These are phyloP conservation scores for Cladosporium austrohemisphaericum DNA, from an alignment of 2,329 filamentous ascomycete genomes.

Conservation along the genomic window DNA sequence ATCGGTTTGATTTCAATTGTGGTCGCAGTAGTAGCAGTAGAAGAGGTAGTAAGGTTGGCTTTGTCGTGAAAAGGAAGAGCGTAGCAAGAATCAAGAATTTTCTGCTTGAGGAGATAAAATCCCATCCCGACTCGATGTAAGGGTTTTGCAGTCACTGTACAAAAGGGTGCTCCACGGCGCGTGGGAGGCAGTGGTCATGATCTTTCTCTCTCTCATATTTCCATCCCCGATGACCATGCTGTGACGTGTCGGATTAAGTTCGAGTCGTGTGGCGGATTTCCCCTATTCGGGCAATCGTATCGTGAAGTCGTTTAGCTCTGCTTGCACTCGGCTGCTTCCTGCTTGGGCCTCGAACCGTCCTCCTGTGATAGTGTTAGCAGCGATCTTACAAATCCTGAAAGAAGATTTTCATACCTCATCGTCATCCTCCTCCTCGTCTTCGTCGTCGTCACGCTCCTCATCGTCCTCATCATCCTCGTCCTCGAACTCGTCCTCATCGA, in stretches of 20 bases:
- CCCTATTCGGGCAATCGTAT: background rate
- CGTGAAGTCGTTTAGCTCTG: slow-evolving; percentile 60
- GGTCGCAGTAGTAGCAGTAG: too few species aligned
- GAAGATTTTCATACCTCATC: slow-evolving; percentile 43
- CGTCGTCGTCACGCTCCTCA: slow-evolving; percentile 73
- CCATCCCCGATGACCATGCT: too few species aligned
- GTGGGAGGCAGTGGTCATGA: background rate
- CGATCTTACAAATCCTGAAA: slow-evolving; percentile 10
- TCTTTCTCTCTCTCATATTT: too few species aligned
- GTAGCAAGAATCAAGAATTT: background rate
- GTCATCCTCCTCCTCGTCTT: slow-evolving; percentile 63
- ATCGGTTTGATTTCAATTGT: background rate
- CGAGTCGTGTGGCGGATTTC: background rate
- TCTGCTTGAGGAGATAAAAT: too few species aligned
- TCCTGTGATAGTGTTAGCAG: slow-evolving; percentile 55
- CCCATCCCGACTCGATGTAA: background rate
- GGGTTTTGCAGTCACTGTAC: slow-evolving; percentile 1
- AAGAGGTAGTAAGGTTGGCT: background rate
- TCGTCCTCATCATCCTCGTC: slow-evolving; percentile 93
- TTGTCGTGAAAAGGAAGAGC: slow-evolving; percentile 4
- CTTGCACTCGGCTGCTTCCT: slow-evolving; percentile 94
- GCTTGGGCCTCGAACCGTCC: slow-evolving; percentile 83
- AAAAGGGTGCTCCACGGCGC: background rate
- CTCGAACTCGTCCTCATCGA: slow-evolving; percentile 77
- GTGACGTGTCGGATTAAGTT: too few species aligned